Evolutionary conservation across 2,329 filamentous ascomycete species (phyloP).

Genomic region (Passalora sequoiae): DNA sequence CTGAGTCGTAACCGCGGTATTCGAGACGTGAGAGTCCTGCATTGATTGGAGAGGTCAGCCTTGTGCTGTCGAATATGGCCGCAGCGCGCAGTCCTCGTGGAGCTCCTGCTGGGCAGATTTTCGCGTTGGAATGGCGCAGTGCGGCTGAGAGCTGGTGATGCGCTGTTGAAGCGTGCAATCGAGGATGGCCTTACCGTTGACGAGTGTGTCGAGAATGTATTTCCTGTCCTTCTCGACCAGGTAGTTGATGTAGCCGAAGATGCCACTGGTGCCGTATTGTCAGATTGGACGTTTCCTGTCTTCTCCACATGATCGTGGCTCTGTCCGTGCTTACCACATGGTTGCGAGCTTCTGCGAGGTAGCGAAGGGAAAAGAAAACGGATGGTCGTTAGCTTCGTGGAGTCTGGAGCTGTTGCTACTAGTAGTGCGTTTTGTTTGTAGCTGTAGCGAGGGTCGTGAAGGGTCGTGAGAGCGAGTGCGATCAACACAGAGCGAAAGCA

Average conservation of each 20-base stretch:
- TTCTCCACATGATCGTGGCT: slow-evolving; percentile 2
- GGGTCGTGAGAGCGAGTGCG: slow-evolving; percentile 1
- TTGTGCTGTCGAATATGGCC: not conserved
- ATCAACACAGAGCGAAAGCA: too few species aligned
- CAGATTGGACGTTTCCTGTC: not conserved
- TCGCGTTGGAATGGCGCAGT: not conserved
- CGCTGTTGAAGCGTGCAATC: not conserved
- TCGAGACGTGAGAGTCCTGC: slow-evolving; percentile 88
- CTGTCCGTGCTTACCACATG: slow-evolving; percentile 13
- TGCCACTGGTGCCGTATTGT: slow-evolving; percentile 47
- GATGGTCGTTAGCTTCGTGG: slow-evolving; percentile 2
- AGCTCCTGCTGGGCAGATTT: not conserved
- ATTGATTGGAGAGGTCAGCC: slow-evolving; percentile 15
- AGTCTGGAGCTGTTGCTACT: slow-evolving; percentile 17
- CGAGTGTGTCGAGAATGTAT: slow-evolving; percentile 90
- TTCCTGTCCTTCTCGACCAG: slow-evolving; percentile 97
- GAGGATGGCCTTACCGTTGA: slow-evolving; percentile 67
- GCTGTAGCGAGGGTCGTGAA: not conserved
- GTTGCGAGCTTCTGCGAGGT: slow-evolving; percentile 1
- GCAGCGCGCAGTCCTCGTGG: not conserved
- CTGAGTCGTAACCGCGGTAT: slow-evolving; percentile 98
- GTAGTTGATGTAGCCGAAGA: slow-evolving; percentile 99
- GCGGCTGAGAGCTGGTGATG: not conserved
- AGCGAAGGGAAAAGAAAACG: slow-evolving; percentile 9
- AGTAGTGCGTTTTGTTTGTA: slow-evolving; percentile 18